phyloP scores from a whole-genome alignment of 495 filamentous ascomycete genomes.

The Xylaria bambusicola region DNA sequence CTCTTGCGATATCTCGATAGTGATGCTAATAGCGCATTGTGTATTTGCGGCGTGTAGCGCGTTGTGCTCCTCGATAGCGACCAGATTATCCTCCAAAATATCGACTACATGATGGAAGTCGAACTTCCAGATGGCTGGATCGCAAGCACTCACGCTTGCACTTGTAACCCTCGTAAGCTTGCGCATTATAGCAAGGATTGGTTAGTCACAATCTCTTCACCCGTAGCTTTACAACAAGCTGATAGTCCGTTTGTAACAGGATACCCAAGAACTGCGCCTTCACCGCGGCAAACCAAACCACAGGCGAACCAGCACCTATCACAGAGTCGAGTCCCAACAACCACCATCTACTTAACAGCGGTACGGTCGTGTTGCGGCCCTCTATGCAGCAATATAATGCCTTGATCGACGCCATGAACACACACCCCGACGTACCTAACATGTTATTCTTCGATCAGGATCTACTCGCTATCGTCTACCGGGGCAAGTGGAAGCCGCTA shows the following conservation, averaged over 20 bases:
- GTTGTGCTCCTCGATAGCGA: constrained; percentile 45
- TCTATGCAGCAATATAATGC: constrained; percentile 35
- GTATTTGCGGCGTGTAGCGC: constrained; percentile 24
- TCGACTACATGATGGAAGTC: constrained; percentile 45
- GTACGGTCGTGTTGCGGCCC: constrained; percentile 39
- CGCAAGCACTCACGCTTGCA: constrained; percentile 39
- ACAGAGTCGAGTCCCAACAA: constrained; percentile 32
- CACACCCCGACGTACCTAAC: constrained; percentile 41
- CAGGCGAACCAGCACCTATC: constrained; percentile 37
- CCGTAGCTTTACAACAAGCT: not conserved
- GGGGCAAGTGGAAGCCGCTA: constrained; percentile 40
- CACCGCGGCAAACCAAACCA: constrained; percentile 39
- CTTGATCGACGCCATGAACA: constrained; percentile 44
- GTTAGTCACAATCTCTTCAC: constrained; percentile 5
- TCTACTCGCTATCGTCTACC: constrained; percentile 41
- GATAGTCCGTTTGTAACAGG: constrained; percentile 16
- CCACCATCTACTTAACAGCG: constrained; percentile 45
- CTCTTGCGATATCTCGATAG: not conserved
- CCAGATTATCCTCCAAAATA: constrained; percentile 42
- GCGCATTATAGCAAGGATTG: constrained; percentile 42
- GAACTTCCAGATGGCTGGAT: constrained; percentile 38
- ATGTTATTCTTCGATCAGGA: constrained; percentile 48
- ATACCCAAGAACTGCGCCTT: constrained; percentile 42
- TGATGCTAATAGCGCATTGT: constrained; percentile 3
- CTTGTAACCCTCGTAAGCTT: constrained; percentile 42